Percentiles rank a stretch among this genome's conserved stretches.
Evolutionary conservation across 2,329 filamentous ascomycete species (phyloP).

Genomic region (Cyphellophora europaea): DNA sequence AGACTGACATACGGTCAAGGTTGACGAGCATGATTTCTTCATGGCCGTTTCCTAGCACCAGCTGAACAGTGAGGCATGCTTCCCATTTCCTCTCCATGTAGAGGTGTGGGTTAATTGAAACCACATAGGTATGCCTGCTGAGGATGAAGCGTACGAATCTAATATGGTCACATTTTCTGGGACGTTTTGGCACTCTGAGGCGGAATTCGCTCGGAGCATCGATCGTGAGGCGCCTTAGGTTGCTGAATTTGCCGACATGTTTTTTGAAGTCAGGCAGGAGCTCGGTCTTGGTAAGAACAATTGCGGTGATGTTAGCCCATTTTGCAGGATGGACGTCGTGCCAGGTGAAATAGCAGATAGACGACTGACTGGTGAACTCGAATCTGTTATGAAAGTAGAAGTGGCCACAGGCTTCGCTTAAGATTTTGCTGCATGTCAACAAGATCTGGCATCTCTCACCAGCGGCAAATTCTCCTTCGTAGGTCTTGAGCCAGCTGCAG

Average conservation of each 20-base stretch:
- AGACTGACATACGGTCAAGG: too few relatives aligned
- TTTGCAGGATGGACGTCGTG: background rate
- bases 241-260: background rate
- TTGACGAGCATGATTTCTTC: too few relatives aligned
- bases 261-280: background rate
- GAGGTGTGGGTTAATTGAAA: background rate
- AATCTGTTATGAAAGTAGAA: background rate
- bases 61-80: background rate
- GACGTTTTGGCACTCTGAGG: background rate
- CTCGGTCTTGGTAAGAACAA: background rate
- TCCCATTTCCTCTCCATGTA: background rate
- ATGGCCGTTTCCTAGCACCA: too few relatives aligned
- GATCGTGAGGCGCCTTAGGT: background rate
- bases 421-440: background rate
- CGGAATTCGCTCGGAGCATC: background rate
- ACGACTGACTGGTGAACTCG: background rate
- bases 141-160: background rate
- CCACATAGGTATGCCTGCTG: background rate
- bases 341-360: constrained; percentile 1
- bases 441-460: constrained; percentile 1
- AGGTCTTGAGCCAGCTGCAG: background rate
- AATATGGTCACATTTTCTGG: background rate
- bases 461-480: background rate
- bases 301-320: background rate
- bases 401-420: background rate